Conservation (phyloP, 371 early-diverging fungal genomes). For the Cokeromyces recurvatus region DNA sequence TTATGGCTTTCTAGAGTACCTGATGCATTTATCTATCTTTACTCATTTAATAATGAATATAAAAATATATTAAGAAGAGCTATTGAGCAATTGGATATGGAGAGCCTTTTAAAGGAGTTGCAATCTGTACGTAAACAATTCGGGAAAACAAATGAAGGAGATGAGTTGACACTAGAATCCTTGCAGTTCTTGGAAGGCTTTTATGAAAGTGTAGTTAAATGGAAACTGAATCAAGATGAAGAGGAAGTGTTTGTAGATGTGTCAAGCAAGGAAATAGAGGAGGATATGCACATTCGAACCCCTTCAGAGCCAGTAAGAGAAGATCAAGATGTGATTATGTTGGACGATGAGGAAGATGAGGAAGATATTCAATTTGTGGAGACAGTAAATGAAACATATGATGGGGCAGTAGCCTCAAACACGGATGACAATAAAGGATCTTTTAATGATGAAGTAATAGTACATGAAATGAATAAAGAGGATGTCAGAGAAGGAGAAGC, state of each 20-base stretch:
- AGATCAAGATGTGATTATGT: background rate
- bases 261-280: too few species aligned
- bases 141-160: conserved; percentile 45
- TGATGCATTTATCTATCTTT: conserved; percentile 34
- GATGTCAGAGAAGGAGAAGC: too few species aligned
- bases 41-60: conserved; percentile 40
- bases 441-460: too few species aligned
- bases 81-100: conserved; percentile 33
- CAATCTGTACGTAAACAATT: conserved; percentile 30
- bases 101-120: conserved; percentile 18
- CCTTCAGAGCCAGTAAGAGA: too few species aligned
- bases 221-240: conserved; percentile 24
- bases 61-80: conserved; percentile 36
- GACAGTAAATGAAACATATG: too few species aligned
- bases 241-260: background rate
- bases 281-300: too few species aligned
- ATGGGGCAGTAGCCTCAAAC: background rate
- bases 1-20: conserved; percentile 29
- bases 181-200: conserved; percentile 39
- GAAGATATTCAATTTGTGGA: conserved; percentile 14
- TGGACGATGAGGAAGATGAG: conserved; percentile 19
- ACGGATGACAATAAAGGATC: background rate
- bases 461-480: too few species aligned
- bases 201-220: conserved; percentile 22
- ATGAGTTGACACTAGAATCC: conserved; percentile 34